Conservation (phyloP, 257 asterid genomes). For the Nicotiana otophora region DNA sequence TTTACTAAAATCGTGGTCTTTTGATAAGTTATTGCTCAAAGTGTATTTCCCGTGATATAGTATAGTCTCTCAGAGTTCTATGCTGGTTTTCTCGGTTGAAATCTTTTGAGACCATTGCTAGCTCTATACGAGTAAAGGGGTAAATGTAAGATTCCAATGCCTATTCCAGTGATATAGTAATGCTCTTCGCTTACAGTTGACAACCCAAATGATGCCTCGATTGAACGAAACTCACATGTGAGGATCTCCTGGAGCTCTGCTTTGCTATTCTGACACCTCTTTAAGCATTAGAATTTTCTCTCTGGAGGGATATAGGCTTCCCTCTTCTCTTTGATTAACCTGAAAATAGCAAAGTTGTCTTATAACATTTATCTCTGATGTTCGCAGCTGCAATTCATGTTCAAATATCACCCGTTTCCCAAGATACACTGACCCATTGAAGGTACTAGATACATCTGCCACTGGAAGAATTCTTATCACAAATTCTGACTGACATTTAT, state of each 20-base stretch:
- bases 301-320: not conserved
- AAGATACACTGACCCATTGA: slow-evolving; percentile 84
- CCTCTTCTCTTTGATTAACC: not conserved
- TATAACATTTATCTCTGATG: slow-evolving; percentile 11
- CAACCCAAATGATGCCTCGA: no score
- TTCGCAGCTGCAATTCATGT: slow-evolving; percentile 76
- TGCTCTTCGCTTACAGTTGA: no score
- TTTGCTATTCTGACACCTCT: not conserved
- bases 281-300: not conserved
- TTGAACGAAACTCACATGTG: not conserved
- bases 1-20: not conserved
- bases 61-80: not conserved
- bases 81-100: not conserved
- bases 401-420: slow-evolving; percentile 77
- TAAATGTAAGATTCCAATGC: not conserved
- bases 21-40: not conserved
- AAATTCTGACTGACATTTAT: slow-evolving; percentile 17
- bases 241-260: not conserved
- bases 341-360: not conserved
- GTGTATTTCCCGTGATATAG: not conserved
- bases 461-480: slow-evolving; percentile 10
- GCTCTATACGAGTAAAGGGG: not conserved
- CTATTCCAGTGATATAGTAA: not conserved
- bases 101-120: not conserved
- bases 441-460: slow-evolving; percentile 44